Percentiles rank a stretch among this genome's conserved stretches.
Evolutionary conservation across 2,329 filamentous ascomycete species (phyloP).

Genomic region (Pseudocercospora musae): DNA sequence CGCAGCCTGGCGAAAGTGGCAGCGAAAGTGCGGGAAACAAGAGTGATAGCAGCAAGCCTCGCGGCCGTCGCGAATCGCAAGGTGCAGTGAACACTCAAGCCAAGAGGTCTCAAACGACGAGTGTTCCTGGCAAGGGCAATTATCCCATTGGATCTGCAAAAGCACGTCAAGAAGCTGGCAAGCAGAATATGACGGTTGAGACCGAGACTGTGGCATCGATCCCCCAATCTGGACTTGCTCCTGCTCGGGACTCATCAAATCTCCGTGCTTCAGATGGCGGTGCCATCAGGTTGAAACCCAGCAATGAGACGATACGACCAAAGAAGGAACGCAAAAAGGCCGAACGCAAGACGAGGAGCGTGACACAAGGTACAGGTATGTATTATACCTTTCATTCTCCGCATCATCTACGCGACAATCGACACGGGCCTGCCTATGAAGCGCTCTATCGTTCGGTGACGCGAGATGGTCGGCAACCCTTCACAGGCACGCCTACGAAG

Average conservation of each 20-base stretch:
- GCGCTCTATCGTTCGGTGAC: conserved; percentile 1
- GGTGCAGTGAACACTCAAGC: conserved; percentile 20
- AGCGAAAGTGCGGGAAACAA: conserved; percentile 63
- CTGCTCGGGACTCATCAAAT: conserved; percentile 52
- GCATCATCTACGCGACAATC: conserved; percentile 6
- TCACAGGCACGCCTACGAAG: background rate
- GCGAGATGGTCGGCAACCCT: background rate
- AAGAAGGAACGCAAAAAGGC: conserved; percentile 88
- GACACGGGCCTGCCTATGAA: conserved; percentile 2
- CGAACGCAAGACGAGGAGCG: conserved; percentile 68
- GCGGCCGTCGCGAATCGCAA: conserved; percentile 32
- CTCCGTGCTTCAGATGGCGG: conserved; percentile 63
- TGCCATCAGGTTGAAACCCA: conserved; percentile 80
- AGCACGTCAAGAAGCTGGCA: conserved; percentile 68
- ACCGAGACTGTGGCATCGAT: conserved; percentile 93
- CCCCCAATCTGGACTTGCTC: conserved; percentile 72
- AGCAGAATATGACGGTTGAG: conserved; percentile 93
- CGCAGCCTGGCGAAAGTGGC: conserved; percentile 53
- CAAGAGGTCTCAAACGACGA: conserved; percentile 42
- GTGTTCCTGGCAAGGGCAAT: conserved; percentile 55
- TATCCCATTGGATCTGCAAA: conserved; percentile 62
- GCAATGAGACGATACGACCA: conserved; percentile 91
- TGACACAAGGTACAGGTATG: conserved; percentile 72
- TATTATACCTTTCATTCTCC: conserved; percentile 26
- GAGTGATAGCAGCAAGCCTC: conserved; percentile 40